Evolutionary conservation across 2,329 filamentous ascomycete species (phyloP).

Genomic region (Aspergillus felis): DNA sequence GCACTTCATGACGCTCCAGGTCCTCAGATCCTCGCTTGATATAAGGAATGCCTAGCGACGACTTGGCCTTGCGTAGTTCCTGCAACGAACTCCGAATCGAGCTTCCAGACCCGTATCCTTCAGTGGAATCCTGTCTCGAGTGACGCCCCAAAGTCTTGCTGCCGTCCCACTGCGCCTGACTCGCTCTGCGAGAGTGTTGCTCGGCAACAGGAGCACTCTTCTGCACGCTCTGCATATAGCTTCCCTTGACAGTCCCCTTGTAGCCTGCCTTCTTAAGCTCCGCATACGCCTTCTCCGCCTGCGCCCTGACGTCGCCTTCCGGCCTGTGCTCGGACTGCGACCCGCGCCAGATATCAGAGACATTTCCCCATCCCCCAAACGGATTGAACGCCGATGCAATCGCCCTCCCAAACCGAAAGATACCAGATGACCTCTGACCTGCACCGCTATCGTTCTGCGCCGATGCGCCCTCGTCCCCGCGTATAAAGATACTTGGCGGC

Average conservation of each 20-base stretch:
- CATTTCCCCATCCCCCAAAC: constrained; percentile 44
- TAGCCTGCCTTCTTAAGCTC: constrained; percentile 53
- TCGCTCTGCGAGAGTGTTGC: constrained; percentile 28
- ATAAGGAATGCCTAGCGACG: constrained; percentile 26
- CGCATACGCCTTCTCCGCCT: constrained; percentile 50
- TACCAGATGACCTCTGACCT: constrained; percentile 39
- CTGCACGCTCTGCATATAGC: constrained; percentile 22
- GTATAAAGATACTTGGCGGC: constrained; percentile 67
- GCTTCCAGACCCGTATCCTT: constrained; percentile 17
- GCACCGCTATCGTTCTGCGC: constrained; percentile 21
- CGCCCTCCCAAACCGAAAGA: constrained; percentile 55
- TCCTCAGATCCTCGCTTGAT: constrained; percentile 24
- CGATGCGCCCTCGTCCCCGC: constrained; percentile 25
- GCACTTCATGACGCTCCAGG: constrained; percentile 29
- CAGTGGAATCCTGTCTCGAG: constrained; percentile 12
- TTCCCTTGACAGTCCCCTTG: constrained; percentile 37
- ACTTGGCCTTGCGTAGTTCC: constrained; percentile 33
- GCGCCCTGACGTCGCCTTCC: constrained; percentile 43
- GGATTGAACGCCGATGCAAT: constrained; percentile 54
- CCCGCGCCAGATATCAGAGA: constrained; percentile 43
- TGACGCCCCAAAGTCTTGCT: constrained; percentile 11
- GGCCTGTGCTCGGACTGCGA: constrained; percentile 35
- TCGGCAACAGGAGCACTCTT: constrained; percentile 25
- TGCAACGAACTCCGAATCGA: constrained; percentile 32
- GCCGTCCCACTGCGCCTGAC: constrained; percentile 30